Evolutionary conservation across 192 early-diverging fungal genomes (phyloP), one percentile per base, ranked within the genome.

Genomic region (Rhizophagus clarus): DNA sequence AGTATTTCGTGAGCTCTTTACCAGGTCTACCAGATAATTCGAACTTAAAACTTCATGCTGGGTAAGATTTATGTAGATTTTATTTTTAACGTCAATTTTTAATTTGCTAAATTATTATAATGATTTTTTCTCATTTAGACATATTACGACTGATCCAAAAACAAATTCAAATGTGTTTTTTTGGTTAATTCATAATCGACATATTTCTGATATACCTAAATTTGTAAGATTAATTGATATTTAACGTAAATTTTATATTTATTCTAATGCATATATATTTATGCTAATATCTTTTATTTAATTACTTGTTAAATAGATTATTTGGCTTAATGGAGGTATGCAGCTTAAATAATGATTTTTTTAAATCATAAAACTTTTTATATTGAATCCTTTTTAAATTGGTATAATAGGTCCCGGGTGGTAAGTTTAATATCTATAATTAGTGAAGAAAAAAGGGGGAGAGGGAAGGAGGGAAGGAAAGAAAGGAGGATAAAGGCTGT

Each of bases 301-400:
- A 28, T 24, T 64, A 14, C 24, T 28, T 64, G 5, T 12, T 63
- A 42, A 29, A 32, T 83, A 90, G 89, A 79, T 90, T 26, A 87
- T 91, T 22, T 91, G 90, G 90, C 74, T 91, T 28, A 91, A 91
- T 71, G 90, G 90, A 77, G 90, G 90, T 82, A 83, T 34, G 22
- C 32, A 29, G 2, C n/a, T 12, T 45, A 42, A 42, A 20, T 22
- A 60, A 61, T 61, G 66, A 34, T 60, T 60, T 9, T 31, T 32
- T 37, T 45, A 37, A 63, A 11, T 62, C 64, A 31, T 28, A 20
- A 31, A 51, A 28, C 20, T 29, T 45, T 37, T 63, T 3, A 11
- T 47, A 49, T n/a, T 49, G 14, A 24, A 62, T 49, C 15, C 4
- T 51, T 40, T 34, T 47, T 72, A 12, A 26, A 51, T 56, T 47